Percentiles rank a stretch among this genome's conserved stretches.
Conservation (phyloP, 1,284 basidiomycete genomes). For the Papiliotrema terrestris region DNA sequence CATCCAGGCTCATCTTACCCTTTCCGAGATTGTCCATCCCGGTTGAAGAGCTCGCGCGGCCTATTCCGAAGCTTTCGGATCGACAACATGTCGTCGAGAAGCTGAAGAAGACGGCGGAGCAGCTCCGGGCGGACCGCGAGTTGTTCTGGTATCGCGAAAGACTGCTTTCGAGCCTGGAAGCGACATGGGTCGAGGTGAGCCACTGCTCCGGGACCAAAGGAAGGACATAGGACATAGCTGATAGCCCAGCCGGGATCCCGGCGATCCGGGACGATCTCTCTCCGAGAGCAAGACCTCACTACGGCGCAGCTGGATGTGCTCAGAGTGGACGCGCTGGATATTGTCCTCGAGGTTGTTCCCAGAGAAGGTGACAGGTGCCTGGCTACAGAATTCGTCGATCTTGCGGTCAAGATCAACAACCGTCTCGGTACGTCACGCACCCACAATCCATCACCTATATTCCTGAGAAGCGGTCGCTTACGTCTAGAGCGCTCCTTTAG, state of each 20-base stretch:
- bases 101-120: constrained; percentile 58
- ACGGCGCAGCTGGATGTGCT: constrained; percentile 70
- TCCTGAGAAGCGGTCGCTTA: no score
- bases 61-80: constrained; percentile 78
- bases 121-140: constrained; percentile 64
- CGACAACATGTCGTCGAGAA: constrained; percentile 90
- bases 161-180: constrained; percentile 64
- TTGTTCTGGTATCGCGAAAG: constrained; percentile 93
- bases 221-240: neutral
- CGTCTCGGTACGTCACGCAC: constrained; percentile 39
- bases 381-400: constrained; percentile 57
- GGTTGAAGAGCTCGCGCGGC: constrained; percentile 57
- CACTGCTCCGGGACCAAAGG: neutral
- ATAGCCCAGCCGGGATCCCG: constrained; percentile 65
- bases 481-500: constrained; percentile 21
- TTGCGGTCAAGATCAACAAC: constrained; percentile 57
- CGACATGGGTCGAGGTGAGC: constrained; percentile 77
- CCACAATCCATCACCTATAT: neutral
- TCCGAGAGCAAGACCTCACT: constrained; percentile 71
- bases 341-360: constrained; percentile 49
- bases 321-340: constrained; percentile 61
- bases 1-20: constrained; percentile 68
- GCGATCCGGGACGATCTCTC: constrained; percentile 67
- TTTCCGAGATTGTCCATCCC: constrained; percentile 65
- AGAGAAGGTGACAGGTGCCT: constrained; percentile 40